These are phyloP conservation scores for Trichoderma harzianum DNA, from an alignment of 2,329 filamentous ascomycete species.

Conservation along the genomic window DNA sequence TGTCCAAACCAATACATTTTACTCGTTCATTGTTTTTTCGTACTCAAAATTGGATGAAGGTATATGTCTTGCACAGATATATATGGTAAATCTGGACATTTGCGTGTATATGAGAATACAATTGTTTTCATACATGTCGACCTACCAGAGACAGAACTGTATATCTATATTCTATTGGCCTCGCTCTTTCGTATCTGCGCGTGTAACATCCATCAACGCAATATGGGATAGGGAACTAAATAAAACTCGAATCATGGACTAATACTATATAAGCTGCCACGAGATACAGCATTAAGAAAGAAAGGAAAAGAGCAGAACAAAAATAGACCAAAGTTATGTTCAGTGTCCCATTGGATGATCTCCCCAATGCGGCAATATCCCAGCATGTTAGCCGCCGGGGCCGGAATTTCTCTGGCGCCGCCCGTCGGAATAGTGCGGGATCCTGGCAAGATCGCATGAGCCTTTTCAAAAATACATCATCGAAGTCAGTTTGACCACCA, in stretches of 20 bases:
- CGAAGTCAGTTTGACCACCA: conserved; percentile 26
- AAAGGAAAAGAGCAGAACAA: not conserved
- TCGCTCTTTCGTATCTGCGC: not conserved
- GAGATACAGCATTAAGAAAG: not conserved
- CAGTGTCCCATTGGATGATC: not conserved
- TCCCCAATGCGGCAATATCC: not conserved
- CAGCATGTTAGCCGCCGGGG: not conserved
- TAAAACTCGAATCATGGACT: not conserved
- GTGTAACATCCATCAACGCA: not conserved
- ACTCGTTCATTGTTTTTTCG: not conserved
- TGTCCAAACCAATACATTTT: not conserved
- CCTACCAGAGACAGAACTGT: not conserved
- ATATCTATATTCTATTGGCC: not conserved
- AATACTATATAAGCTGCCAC: not conserved
- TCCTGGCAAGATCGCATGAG: conserved; percentile 14
- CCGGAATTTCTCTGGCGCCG: conserved; percentile 17
- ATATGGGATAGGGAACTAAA: not conserved
- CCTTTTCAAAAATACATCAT: conserved; percentile 21
- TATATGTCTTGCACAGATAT: not conserved
- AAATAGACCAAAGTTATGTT: not conserved
- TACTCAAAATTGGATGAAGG: not conserved
- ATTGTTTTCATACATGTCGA: not conserved
- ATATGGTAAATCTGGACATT: not conserved
- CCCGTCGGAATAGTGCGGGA: conserved; percentile 14
- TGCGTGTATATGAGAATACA: not conserved